Percentiles rank a stretch among this genome's conserved stretches.
phyloP scores from a whole-genome alignment of 352 stramenopile species.

The Pythium folliculosum region DNA sequence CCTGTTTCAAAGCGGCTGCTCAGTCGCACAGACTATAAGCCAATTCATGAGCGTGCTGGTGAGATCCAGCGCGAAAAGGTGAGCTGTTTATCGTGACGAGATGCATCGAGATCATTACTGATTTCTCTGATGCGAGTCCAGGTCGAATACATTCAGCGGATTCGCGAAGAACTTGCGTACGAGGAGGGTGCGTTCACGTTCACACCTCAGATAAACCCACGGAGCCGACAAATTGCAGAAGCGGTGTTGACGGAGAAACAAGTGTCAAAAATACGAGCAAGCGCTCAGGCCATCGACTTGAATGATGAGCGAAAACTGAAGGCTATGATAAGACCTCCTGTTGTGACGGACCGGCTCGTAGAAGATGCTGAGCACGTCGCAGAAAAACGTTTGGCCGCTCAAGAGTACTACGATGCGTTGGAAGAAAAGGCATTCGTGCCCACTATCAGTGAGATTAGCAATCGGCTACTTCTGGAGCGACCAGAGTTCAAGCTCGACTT shows the following conservation, averaged over 20 bases:
- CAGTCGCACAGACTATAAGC: conserved; percentile 51
- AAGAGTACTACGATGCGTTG: conserved; percentile 73
- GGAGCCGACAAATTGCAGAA: conserved; percentile 64
- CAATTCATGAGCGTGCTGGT: conserved; percentile 61
- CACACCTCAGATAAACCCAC: conserved; percentile 57
- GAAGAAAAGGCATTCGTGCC: conserved; percentile 62
- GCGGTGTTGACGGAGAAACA: conserved; percentile 41
- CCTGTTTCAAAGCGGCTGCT: conserved; percentile 40
- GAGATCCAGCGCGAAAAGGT: conserved; percentile 76
- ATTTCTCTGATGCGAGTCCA: conserved; percentile 5
- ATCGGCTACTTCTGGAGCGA: conserved; percentile 50
- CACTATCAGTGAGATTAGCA: conserved; percentile 58
- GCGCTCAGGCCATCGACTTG: conserved; percentile 5
- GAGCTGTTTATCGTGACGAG: neutral
- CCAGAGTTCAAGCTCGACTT: conserved; percentile 84
- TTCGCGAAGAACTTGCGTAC: conserved; percentile 50
- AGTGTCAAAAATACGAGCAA: conserved; percentile 10
- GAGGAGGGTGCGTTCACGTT: conserved; percentile 47
- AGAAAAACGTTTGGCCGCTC: conserved; percentile 54
- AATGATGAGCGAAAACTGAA: conserved; percentile 19
- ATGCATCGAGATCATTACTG: no score
- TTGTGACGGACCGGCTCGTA: conserved; percentile 58
- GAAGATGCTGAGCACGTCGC: conserved; percentile 48
- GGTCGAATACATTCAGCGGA: conserved; percentile 46
- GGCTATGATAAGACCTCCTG: conserved; percentile 20